Evolutionary conservation across 495 filamentous ascomycete genomes (phyloP).

Genomic region (Letharia columbiana): DNA sequence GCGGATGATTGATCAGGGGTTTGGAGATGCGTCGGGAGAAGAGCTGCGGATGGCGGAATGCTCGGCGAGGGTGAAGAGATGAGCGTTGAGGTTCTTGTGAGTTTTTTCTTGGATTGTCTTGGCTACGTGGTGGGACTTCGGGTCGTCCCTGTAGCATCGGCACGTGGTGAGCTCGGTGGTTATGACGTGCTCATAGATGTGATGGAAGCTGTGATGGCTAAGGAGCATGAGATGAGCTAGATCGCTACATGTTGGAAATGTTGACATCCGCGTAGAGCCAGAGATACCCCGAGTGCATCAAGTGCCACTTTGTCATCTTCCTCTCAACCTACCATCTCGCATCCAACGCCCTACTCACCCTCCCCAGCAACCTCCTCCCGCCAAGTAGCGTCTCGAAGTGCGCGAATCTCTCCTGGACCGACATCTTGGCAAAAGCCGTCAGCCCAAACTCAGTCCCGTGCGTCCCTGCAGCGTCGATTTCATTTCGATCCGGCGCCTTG

Average conservation of each 20-base stretch:
- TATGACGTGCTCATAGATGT: not conserved
- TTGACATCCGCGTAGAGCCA: not conserved
- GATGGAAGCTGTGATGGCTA: not conserved
- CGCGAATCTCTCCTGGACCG: conserved; percentile 32
- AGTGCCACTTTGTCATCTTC: not conserved
- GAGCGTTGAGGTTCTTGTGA: too few relatives aligned
- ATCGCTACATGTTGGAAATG: not conserved
- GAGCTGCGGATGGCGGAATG: too few relatives aligned
- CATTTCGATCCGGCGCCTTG: conserved; percentile 31
- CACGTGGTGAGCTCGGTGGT: not conserved
- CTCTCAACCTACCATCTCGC: conserved; percentile 18
- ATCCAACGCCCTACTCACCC: conserved; percentile 22
- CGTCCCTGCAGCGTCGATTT: conserved; percentile 1
- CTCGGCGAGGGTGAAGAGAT: too few relatives aligned
- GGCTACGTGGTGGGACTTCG: too few relatives aligned
- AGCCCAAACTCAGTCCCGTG: conserved; percentile 36
- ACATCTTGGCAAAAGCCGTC: conserved; percentile 51
- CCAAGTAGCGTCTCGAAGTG: conserved; percentile 30
- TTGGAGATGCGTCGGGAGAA: too few relatives aligned
- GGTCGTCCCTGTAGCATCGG: not conserved
- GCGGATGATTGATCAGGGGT: too few relatives aligned
- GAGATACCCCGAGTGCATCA: not conserved
- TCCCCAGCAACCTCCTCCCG: conserved; percentile 20
- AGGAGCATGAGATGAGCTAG: not conserved
- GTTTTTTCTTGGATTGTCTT: too few relatives aligned